These are phyloP conservation scores for Grigorovia humatica DNA, from an alignment of 805 yeast species.

Conservation along the genomic window DNA sequence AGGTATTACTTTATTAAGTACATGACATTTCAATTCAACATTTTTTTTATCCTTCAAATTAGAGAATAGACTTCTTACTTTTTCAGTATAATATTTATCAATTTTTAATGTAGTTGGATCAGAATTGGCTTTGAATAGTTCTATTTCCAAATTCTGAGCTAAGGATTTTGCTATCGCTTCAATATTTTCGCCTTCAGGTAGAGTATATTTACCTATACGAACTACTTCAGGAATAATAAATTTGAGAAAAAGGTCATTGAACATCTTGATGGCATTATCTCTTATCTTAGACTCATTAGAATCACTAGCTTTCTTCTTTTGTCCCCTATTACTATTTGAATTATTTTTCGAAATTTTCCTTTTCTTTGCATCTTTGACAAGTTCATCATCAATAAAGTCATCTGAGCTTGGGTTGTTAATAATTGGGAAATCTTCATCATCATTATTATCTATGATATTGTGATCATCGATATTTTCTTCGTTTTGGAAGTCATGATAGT, in stretches of 20 bases:
- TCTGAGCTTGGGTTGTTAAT: not conserved
- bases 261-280: constrained; percentile 42
- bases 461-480: not conserved
- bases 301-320: not conserved
- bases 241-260: constrained; percentile 34
- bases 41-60: constrained; percentile 51
- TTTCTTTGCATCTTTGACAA: constrained; percentile 2
- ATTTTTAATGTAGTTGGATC: not conserved
- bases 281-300: constrained; percentile 30
- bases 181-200: constrained; percentile 24
- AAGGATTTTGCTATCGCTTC: constrained; percentile 34
- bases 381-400: not conserved
- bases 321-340: constrained; percentile 5
- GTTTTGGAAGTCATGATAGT: not conserved
- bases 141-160: constrained; percentile 45
- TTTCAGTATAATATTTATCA: constrained; percentile 42
- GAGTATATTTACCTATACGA: constrained; percentile 5
- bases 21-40: constrained; percentile 42
- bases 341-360: constrained; percentile 1
- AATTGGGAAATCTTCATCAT: not conserved
- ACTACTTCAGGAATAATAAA: constrained; percentile 28
- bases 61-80: constrained; percentile 55
- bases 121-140: constrained; percentile 25
- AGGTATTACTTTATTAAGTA: constrained; percentile 43
- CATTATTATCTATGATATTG: not conserved